Conservation (phyloP, 345 rosid species). For the Orychophragmus violaceus region DNA sequence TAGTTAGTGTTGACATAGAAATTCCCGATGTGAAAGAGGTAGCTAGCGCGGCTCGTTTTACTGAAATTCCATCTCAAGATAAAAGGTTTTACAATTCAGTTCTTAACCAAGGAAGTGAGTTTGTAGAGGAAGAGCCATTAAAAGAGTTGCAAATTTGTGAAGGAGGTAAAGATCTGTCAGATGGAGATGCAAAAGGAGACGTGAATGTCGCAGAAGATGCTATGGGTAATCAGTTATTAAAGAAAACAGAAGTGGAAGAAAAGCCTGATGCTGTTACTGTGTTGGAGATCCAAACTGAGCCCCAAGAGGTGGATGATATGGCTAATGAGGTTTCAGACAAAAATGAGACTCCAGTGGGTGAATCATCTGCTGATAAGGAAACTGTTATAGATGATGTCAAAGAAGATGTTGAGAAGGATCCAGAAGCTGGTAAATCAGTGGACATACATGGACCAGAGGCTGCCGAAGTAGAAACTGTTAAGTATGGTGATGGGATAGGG, state of each 20-base stretch:
- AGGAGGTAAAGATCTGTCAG: conserved; percentile 9
- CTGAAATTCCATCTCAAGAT: conserved; percentile 17
- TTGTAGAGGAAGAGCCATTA: not conserved
- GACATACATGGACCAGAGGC: conserved; percentile 18
- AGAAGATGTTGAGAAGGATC: conserved; percentile 17
- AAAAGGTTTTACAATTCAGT: conserved; percentile 8
- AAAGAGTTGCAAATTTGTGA: conserved; percentile 13
- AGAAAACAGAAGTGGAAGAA: conserved; percentile 14
- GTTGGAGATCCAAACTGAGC: conserved; percentile 5
- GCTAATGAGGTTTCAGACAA: not conserved
- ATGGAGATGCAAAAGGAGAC: conserved; percentile 13
- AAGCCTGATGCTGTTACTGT: conserved; percentile 4
- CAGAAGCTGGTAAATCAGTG: conserved; percentile 9
- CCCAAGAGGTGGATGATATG: conserved; percentile 20
- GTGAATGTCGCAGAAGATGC: conserved; percentile 13
- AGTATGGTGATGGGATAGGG: conserved; percentile 4
- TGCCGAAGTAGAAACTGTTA: conserved; percentile 10
- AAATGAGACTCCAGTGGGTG: conserved; percentile 6
- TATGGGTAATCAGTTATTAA: conserved; percentile 1
- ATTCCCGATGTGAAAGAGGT: conserved; percentile 19
- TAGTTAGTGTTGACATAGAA: conserved; percentile 23
- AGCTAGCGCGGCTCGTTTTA: conserved; percentile 24
- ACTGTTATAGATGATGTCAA: conserved; percentile 13
- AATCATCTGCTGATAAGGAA: conserved; percentile 8
- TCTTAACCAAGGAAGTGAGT: not conserved